Conservation (phyloP, 306 rosid species). For the Quillaja saponaria region DNA sequence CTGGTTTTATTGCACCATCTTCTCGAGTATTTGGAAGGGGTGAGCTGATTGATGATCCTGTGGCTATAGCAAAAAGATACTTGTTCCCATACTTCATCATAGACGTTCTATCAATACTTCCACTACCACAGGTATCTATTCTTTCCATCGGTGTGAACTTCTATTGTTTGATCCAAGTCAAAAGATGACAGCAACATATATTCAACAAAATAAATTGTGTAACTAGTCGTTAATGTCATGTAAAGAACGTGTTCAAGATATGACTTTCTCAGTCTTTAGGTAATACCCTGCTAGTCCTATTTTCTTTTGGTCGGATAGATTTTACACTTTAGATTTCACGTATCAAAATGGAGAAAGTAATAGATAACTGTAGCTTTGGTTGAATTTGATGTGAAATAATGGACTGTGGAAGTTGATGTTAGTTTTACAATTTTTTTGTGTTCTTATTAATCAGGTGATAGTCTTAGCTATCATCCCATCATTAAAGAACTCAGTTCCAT, state of each 20-base stretch:
- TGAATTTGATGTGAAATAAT: constrained; percentile 4
- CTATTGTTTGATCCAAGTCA: not conserved
- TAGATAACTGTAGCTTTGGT: not conserved
- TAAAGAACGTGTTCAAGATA: not conserved
- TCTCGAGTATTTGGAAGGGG: constrained; percentile 90
- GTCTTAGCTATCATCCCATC: constrained; percentile 38
- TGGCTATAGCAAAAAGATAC: constrained; percentile 69
- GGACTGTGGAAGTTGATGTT: constrained; percentile 5
- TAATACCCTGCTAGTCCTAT: not conserved
- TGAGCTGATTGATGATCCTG: constrained; percentile 53
- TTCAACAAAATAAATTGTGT: not conserved
- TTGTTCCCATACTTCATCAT: constrained; percentile 61
- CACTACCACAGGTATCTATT: constrained; percentile 80
- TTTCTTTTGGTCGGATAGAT: constrained; percentile 2
- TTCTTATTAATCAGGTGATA: constrained; percentile 46
- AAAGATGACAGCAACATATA: not conserved
- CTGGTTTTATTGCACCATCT: constrained; percentile 84
- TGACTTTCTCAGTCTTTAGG: not conserved
- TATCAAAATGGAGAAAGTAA: constrained; percentile 1
- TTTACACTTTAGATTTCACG: not conserved
- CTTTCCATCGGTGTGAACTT: constrained; percentile 1
- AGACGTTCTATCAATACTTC: constrained; percentile 78
- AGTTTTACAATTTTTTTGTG: constrained; percentile 20
- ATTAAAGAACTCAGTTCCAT: constrained; percentile 27
- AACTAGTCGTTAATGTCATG: not conserved